phyloP scores from a whole-genome alignment of 305 asterid species.

The Lippia alba region DNA sequence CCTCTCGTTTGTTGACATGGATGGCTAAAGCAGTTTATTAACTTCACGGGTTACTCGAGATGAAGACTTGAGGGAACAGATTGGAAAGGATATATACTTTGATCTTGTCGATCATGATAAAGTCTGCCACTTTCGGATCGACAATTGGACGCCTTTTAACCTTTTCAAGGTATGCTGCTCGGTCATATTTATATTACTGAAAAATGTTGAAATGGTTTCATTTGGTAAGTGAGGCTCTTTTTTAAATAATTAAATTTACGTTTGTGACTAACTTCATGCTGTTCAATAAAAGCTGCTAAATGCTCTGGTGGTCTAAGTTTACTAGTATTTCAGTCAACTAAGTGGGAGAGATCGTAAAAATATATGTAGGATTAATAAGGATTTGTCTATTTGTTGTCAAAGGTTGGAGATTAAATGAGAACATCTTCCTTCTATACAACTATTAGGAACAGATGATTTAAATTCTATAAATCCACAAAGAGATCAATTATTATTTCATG shows the following conservation, averaged over 20 bases:
- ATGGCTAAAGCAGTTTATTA: constrained; percentile 31
- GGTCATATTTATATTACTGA: constrained; percentile 7
- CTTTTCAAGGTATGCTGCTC: constrained; percentile 51
- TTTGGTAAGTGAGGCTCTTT: constrained; percentile 7
- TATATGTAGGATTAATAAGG: too few relatives aligned
- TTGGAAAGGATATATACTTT: constrained; percentile 88
- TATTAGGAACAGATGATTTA: too few relatives aligned
- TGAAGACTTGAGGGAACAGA: constrained; percentile 86
- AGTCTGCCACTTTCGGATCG: constrained; percentile 89
- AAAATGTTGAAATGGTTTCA: background rate
- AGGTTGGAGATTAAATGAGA: too few relatives aligned
- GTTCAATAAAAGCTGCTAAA: constrained; percentile 16
- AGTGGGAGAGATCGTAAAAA: too few relatives aligned
- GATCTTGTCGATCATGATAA: constrained; percentile 98
- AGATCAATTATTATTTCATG: too few relatives aligned
- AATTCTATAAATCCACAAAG: too few relatives aligned
- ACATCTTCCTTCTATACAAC: too few relatives aligned
- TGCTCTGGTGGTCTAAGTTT: background rate
- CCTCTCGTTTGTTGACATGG: constrained; percentile 29
- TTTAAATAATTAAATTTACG: too few relatives aligned
- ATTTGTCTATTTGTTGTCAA: too few relatives aligned
- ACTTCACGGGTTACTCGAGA: constrained; percentile 87
- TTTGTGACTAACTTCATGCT: constrained; percentile 12
- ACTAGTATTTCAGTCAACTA: too few relatives aligned
- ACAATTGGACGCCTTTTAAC: constrained; percentile 79